Percentiles rank a stretch among this genome's conserved stretches.
These are phyloP conservation scores for Clonostachys byssicola DNA, from an alignment of 2,329 filamentous ascomycete species.

Conservation along the genomic window DNA sequence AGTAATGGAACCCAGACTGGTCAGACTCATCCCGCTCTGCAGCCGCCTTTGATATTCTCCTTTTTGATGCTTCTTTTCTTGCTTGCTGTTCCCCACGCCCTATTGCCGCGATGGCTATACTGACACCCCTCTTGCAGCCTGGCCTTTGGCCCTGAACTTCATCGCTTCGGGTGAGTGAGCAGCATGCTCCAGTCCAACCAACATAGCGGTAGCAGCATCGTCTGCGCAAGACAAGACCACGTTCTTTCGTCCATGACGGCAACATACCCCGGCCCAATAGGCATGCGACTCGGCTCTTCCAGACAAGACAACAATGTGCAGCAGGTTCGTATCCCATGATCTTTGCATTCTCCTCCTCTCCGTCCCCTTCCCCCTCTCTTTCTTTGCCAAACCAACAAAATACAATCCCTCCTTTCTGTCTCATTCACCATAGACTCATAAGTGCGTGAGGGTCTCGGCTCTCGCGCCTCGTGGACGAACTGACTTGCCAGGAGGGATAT, in stretches of 20 bases:
- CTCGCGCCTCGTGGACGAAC: not conserved
- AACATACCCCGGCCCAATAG: no score
- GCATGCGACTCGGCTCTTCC: no score
- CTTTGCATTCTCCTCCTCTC: constrained; percentile 21
- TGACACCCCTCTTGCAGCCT: constrained; percentile 41
- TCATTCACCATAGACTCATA: no score
- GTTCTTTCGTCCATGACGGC: no score
- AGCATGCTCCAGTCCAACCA: constrained; percentile 11
- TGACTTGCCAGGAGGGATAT: not conserved
- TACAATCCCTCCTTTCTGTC: no score
- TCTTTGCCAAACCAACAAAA: no score
- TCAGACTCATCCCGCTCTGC: constrained; percentile 35
- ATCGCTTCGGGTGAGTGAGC: constrained; percentile 84
- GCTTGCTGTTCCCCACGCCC: no score
- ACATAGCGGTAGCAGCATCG: constrained; percentile 5
- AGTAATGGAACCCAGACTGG: constrained; percentile 81
- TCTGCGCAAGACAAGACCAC: no score
- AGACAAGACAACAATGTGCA: not conserved
- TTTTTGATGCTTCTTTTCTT: not conserved
- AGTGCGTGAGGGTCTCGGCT: no score
- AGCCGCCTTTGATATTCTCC: not conserved
- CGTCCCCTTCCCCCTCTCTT: constrained; percentile 4
- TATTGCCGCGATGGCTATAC: not conserved
- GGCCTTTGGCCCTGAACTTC: constrained; percentile 83
- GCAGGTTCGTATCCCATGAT: constrained; percentile 39